These are phyloP conservation scores for Ensete glaucum DNA, from an alignment of 176 grass and related monocot genomes.

Conservation along the genomic window DNA sequence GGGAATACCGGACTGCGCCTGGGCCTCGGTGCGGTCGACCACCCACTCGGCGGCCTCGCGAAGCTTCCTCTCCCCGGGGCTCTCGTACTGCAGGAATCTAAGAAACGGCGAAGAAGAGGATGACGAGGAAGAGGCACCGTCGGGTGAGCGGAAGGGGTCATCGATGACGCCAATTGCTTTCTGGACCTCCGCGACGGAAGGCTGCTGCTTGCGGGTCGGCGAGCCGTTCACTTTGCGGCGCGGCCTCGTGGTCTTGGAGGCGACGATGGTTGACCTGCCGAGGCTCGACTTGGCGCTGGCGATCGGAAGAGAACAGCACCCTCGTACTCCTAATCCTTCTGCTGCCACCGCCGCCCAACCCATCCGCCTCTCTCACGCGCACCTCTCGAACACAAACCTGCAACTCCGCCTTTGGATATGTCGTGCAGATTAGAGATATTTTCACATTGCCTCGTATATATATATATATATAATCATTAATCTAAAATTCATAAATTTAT, in stretches of 20 bases:
- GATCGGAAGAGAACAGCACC: neutral
- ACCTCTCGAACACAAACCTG: neutral
- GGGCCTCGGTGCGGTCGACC: conserved; percentile 48
- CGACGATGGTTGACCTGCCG: neutral
- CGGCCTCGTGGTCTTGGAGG: neutral
- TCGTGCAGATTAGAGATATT: too few species aligned
- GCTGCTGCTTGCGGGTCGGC: conserved; percentile 15
- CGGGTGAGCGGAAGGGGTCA: conserved; percentile 13
- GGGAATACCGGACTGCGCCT: conserved; percentile 18
- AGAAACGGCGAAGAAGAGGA: conserved; percentile 36
- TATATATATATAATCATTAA: too few species aligned
- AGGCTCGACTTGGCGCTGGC: neutral
- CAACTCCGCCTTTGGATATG: neutral
- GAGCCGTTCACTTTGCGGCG: neutral
- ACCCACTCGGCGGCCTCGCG: conserved; percentile 76
- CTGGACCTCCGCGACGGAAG: conserved; percentile 60
- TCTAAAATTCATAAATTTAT: too few species aligned
- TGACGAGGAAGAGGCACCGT: conserved; percentile 19
- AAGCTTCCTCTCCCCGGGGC: conserved; percentile 44
- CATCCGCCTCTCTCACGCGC: neutral
- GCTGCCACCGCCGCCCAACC: neutral
- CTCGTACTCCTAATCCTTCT: neutral
- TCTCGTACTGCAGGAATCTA: conserved; percentile 51
- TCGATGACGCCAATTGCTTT: conserved; percentile 51
- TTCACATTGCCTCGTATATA: too few species aligned